A percentile compares a stretch with the other conserved stretches of the same genome.
These are phyloP conservation scores for Uromyces viciae-fabae DNA, from an alignment of 1,284 basidiomycete genomes.

Conservation along the genomic window DNA sequence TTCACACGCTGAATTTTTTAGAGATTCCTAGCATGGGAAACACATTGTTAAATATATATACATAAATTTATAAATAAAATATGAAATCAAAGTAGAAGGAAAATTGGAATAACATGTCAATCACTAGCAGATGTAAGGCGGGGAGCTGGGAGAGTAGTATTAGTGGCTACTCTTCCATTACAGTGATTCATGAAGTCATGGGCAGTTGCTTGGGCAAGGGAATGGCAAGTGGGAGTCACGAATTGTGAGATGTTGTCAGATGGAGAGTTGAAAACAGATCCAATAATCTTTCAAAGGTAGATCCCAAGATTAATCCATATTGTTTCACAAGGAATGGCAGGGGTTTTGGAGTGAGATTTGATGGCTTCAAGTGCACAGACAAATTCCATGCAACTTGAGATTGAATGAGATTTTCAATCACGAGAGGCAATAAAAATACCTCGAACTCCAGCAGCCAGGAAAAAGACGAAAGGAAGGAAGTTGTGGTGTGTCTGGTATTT, in stretches of 20 bases:
- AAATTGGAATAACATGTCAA: too few species aligned
- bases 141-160: too few species aligned
- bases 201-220: conserved; percentile 1
- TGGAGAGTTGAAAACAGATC: neutral
- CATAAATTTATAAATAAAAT: too few species aligned
- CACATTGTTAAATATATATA: too few species aligned
- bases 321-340: neutral
- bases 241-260: neutral
- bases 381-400: conserved; percentile 3
- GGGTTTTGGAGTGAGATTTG: neutral
- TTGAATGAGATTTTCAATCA: too few species aligned
- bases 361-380: neutral
- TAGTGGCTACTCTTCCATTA: neutral
- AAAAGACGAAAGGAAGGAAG: neutral
- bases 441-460: neutral
- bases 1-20: too few species aligned
- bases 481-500: neutral
- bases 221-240: neutral
- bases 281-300: neutral
- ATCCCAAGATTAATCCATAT: neutral
- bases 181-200: conserved; percentile 6
- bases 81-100: too few species aligned
- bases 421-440: too few species aligned
- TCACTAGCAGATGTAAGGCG: too few species aligned
- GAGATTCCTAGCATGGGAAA: too few species aligned